Conservation (phyloP, 768 basidiomycete genomes). For the Trametes villosa region DNA sequence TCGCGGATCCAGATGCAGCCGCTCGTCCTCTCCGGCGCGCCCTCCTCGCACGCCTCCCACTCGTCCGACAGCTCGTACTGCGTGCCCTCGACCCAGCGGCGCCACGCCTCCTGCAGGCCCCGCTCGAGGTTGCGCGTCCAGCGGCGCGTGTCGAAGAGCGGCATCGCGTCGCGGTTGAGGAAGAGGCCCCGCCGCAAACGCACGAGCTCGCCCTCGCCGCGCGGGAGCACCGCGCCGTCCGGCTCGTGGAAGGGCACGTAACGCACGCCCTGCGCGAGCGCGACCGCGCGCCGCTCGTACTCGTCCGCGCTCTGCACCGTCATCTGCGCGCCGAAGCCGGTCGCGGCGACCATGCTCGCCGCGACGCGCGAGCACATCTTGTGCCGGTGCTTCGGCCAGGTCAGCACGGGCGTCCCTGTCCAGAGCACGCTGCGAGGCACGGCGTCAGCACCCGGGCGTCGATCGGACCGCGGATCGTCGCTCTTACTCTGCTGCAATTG, state of each 20-base stretch:
- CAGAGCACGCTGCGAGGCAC: conserved; percentile 46
- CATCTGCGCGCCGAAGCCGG: conserved; percentile 53
- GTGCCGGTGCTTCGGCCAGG: conserved; percentile 48
- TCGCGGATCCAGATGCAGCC: conserved; percentile 37
- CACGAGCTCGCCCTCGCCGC: conserved; percentile 42
- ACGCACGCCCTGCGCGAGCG: conserved; percentile 39
- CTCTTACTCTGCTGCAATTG: conserved; percentile 52
- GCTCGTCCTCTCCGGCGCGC: conserved; percentile 30
- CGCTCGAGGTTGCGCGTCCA: conserved; percentile 55
- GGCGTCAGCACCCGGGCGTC: conserved; percentile 5
- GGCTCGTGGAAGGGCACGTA: conserved; percentile 26
- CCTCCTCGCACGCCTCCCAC: conserved; percentile 40
- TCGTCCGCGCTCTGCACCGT: conserved; percentile 46
- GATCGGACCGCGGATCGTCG: background rate
- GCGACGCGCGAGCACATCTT: conserved; percentile 58
- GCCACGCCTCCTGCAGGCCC: conserved; percentile 48
- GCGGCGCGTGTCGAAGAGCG: conserved; percentile 52
- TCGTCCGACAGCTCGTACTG: conserved; percentile 40
- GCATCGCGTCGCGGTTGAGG: conserved; percentile 44
- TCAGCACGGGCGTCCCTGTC: conserved; percentile 55
- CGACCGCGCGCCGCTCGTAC: conserved; percentile 51
- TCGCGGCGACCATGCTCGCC: conserved; percentile 51
- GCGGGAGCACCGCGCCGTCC: conserved; percentile 24
- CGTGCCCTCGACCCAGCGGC: conserved; percentile 51
- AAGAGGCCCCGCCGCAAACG: conserved; percentile 47